phyloP scores from a whole-genome alignment of 2,329 filamentous ascomycete species.

The Penicillium sp. region DNA sequence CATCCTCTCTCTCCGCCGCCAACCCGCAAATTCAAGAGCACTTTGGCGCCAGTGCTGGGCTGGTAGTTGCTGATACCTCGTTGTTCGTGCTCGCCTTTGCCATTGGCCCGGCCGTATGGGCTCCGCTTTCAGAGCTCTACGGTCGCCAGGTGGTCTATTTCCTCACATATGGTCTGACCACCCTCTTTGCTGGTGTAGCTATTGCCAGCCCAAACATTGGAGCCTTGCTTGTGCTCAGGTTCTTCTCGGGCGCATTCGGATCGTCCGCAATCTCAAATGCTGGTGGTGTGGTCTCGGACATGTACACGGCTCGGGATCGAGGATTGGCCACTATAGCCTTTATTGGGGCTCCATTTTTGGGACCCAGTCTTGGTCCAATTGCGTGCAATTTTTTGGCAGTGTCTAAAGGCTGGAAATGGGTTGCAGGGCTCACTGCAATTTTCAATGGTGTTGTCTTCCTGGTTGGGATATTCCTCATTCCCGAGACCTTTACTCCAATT shows the following conservation, averaged over 20 bases:
- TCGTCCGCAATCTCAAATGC: slow-evolving; percentile 45
- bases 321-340: slow-evolving; percentile 61
- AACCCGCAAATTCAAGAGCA: no score
- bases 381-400: slow-evolving; percentile 62
- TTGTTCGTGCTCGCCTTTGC: slow-evolving; percentile 39
- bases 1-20: no score
- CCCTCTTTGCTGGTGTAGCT: slow-evolving; percentile 57
- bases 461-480: slow-evolving; percentile 14
- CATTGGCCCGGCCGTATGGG: slow-evolving; percentile 39
- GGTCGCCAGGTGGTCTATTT: slow-evolving; percentile 22
- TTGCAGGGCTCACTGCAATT: slow-evolving; percentile 58
- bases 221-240: slow-evolving; percentile 61
- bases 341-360: slow-evolving; percentile 59
- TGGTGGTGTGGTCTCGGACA: slow-evolving; percentile 55
- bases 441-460: slow-evolving; percentile 58
- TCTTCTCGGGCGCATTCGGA: slow-evolving; percentile 61
- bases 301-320: slow-evolving; percentile 51
- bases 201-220: slow-evolving; percentile 56
- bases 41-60: no score
- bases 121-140: slow-evolving; percentile 22
- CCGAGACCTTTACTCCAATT: slow-evolving; percentile 44
- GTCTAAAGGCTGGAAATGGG: slow-evolving; percentile 63
- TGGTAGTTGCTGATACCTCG: no score
- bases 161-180: slow-evolving; percentile 36
- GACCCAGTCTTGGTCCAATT: slow-evolving; percentile 61